phyloP scores from a whole-genome alignment of 176 grass and related monocot genomes.

The Eleusine coracana region DNA sequence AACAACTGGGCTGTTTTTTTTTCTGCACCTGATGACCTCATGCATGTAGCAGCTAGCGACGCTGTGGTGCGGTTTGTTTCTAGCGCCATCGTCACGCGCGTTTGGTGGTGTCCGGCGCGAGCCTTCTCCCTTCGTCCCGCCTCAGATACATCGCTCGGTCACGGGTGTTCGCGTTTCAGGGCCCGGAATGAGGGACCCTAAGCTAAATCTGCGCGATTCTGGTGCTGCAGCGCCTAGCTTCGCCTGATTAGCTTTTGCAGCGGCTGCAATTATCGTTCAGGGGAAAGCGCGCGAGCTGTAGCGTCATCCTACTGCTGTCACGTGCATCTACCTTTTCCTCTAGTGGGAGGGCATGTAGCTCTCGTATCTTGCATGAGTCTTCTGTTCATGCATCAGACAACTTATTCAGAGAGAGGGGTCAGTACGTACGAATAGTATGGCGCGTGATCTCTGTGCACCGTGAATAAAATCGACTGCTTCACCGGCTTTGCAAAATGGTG shows the following conservation, averaged over 20 bases:
- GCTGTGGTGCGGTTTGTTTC: neutral
- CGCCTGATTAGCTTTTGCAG: neutral
- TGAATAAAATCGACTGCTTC: too few species aligned
- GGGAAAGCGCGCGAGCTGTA: neutral
- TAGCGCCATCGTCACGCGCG: neutral
- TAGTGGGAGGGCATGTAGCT: neutral
- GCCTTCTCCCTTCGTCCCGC: neutral
- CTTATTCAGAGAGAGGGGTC: too few species aligned
- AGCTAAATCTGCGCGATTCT: neutral
- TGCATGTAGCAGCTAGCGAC: too few species aligned
- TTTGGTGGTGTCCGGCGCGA: neutral
- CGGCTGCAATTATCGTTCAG: neutral
- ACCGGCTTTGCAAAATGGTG: too few species aligned
- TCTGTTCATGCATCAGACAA: neutral
- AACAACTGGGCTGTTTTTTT: too few species aligned
- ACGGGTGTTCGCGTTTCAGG: neutral
- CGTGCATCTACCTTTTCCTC: neutral
- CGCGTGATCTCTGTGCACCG: too few species aligned
- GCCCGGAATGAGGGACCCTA: neutral
- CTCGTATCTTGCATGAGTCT: neutral
- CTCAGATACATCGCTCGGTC: neutral
- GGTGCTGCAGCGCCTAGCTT: neutral
- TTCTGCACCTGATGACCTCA: too few species aligned
- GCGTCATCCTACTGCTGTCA: neutral
- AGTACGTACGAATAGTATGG: neutral